Base-by-base conservation (phyloP, 1,284 basidiomycete species). In the Pseudozyma hubeiensis region DNA sequence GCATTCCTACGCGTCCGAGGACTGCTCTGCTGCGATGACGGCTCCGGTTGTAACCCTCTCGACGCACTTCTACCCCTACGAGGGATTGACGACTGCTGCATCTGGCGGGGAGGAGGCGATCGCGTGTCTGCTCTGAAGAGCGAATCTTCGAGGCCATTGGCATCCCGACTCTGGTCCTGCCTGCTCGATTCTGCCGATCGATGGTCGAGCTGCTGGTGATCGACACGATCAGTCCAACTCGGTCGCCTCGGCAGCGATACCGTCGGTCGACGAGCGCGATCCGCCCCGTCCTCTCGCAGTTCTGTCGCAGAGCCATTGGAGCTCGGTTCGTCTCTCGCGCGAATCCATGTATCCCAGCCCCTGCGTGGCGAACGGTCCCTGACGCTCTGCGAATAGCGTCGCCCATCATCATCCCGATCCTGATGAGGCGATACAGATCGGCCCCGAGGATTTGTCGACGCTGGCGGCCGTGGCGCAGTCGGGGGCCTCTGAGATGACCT, bases 51-150 rank as follows among this genome's bases (percentile, higher is more conserved):
- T 7, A 16, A 7, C 4, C 63, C 52, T 17, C 41, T 29, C 46
- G 50, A 58, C 10, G 45, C 3, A 34, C 52, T 45, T 6, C 47
- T 35, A 14, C 43, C 35, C 14, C 44, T 33, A 40, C 48, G 40
- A 8, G 49, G 39, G 9, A 33, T 16, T 14, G 63, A 24, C 30
- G 39, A 11, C 44, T 45, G 7, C 24, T 24, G 24, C 24, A 24
- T 40, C 55, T 16, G 16, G 16, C 7, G 44, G 31, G 1, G 59
- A 33, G 31, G 51, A 37, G 59, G 60, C 11, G 66, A 59, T 11
- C 56, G 24, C 0, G 66, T 59, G 8, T 52, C 52, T 2, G 55
- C 60, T 16, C 60, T 31, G 34, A 68, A 68, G 17, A 68, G 52
- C 9, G 52, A n/a, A 10, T 39, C 39, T 0, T 44, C 34, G 1